Conservation (phyloP, 257 asterid genomes). For the Fraxinus anomala region DNA sequence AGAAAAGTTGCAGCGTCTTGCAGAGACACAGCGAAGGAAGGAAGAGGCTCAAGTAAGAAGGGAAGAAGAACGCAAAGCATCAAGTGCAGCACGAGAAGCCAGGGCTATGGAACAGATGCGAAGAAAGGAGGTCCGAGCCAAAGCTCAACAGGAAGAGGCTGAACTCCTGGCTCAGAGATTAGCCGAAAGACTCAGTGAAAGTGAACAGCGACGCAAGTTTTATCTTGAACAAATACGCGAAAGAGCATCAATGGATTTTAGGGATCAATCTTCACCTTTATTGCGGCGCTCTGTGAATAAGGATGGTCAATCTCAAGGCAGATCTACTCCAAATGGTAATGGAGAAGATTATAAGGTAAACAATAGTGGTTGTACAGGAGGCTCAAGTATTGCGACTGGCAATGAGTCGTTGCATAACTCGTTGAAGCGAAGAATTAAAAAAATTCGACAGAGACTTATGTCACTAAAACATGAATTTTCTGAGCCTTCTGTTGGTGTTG, state of each 20-base stretch:
- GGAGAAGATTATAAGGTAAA: constrained; percentile 63
- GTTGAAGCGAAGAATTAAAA: constrained; percentile 76
- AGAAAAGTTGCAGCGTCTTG: constrained; percentile 93
- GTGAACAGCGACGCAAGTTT: constrained; percentile 89
- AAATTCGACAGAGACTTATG: constrained; percentile 90
- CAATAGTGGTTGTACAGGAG: constrained; percentile 44
- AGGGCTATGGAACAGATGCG: constrained; percentile 91
- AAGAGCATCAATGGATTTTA: constrained; percentile 96
- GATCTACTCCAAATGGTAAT: constrained; percentile 48
- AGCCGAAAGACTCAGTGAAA: constrained; percentile 93
- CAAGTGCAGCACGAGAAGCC: constrained; percentile 98
- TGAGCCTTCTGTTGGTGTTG: constrained; percentile 74
- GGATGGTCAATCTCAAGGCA: constrained; percentile 72
- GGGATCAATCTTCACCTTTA: constrained; percentile 98
- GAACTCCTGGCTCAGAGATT: constrained; percentile 95
- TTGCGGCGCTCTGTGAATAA: constrained; percentile 72
- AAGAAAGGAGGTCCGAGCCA: constrained; percentile 88
- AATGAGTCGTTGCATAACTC: constrained; percentile 66
- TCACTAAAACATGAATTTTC: constrained; percentile 87
- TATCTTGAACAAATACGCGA: constrained; percentile 97
- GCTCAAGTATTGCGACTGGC: constrained; percentile 43
- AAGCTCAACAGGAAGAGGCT: constrained; percentile 96
- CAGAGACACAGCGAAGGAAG: constrained; percentile 88
- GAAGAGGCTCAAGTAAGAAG: constrained; percentile 98
- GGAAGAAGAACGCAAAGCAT: constrained; percentile 97